phyloP scores from a whole-genome alignment of 2,329 filamentous ascomycete genomes.

The Cladobotryum protrusum region DNA sequence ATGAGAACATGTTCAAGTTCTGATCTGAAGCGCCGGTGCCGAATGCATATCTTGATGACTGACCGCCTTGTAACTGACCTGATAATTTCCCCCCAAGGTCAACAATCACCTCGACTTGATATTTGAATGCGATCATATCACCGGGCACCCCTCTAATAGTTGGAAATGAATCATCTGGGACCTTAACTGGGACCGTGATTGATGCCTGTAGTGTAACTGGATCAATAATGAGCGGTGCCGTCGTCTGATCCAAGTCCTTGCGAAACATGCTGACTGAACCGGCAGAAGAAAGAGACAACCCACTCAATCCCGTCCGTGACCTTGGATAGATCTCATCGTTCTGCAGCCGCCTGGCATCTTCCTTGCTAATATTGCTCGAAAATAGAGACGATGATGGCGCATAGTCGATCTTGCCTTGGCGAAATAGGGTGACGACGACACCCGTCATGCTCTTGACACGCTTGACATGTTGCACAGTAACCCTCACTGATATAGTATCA shows the following conservation, averaged over 20 bases:
- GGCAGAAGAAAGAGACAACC: conserved; percentile 77
- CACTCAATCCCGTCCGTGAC: conserved; percentile 79
- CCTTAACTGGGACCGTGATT: conserved; percentile 74
- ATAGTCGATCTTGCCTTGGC: conserved; percentile 85
- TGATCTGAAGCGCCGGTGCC: conserved; percentile 22
- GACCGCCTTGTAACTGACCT: conserved; percentile 62
- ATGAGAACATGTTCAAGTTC: conserved; percentile 22
- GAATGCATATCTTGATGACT: conserved; percentile 39
- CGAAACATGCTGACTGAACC: conserved; percentile 89
- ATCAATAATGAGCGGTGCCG: conserved; percentile 83
- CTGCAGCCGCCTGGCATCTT: conserved; percentile 60
- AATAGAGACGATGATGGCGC: conserved; percentile 49
- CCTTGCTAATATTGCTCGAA: conserved; percentile 47
- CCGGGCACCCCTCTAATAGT: conserved; percentile 87
- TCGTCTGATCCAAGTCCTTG: conserved; percentile 86
- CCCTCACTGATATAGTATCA: conserved; percentile 71
- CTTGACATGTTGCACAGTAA: conserved; percentile 83
- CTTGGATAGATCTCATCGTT: conserved; percentile 83
- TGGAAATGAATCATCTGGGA: conserved; percentile 87
- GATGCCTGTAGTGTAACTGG: conserved; percentile 70
- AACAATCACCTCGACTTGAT: conserved; percentile 86
- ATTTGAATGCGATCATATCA: conserved; percentile 91
- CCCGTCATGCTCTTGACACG: conserved; percentile 85
- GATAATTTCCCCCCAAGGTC: conserved; percentile 84
- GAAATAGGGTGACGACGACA: conserved; percentile 86